Evolutionary conservation across 371 early-diverging fungal species (phyloP).

Genomic region (Basidiobolus meristosporus): DNA sequence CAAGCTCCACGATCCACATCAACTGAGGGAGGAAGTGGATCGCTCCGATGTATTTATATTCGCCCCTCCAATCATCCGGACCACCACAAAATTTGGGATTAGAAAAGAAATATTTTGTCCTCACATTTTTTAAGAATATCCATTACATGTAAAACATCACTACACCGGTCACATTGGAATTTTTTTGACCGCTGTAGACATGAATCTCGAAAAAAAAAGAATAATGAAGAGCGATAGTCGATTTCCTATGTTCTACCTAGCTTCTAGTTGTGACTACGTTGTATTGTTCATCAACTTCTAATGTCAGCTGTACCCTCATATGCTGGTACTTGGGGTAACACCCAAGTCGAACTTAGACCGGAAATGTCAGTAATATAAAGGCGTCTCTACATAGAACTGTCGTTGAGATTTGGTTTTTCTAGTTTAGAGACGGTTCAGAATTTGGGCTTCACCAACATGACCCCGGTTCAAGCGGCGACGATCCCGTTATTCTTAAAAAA

Average conservation of each 20-base stretch:
- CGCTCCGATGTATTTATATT: neutral
- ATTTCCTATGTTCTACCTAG: neutral
- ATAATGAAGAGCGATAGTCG: neutral
- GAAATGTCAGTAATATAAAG: slow-evolving; percentile 6
- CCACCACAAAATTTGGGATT: no score
- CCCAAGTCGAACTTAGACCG: slow-evolving; percentile 15
- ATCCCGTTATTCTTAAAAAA: slow-evolving; percentile 78
- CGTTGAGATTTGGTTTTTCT: neutral
- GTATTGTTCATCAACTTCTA: neutral
- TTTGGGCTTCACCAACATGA: slow-evolving; percentile 48
- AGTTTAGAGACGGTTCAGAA: slow-evolving; percentile 15
- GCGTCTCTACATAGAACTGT: neutral
- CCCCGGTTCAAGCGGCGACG: slow-evolving; percentile 76
- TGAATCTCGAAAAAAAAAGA: neutral
- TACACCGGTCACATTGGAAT: neutral
- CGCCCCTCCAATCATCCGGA: neutral
- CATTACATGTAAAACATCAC: neutral
- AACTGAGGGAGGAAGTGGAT: no score
- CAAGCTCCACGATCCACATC: no score
- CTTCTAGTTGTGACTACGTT: neutral
- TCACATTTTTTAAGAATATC: slow-evolving; percentile 1
- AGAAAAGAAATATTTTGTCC: no score
- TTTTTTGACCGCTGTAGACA: neutral
- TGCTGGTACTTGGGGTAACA: slow-evolving; percentile 22
- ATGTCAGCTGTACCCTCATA: slow-evolving; percentile 5